A percentile compares a stretch with the other conserved stretches of the same genome.
These are phyloP conservation scores for Hymenoscyphus fraxineus DNA, from an alignment of 2,329 filamentous ascomycete genomes.

Conservation along the genomic window DNA sequence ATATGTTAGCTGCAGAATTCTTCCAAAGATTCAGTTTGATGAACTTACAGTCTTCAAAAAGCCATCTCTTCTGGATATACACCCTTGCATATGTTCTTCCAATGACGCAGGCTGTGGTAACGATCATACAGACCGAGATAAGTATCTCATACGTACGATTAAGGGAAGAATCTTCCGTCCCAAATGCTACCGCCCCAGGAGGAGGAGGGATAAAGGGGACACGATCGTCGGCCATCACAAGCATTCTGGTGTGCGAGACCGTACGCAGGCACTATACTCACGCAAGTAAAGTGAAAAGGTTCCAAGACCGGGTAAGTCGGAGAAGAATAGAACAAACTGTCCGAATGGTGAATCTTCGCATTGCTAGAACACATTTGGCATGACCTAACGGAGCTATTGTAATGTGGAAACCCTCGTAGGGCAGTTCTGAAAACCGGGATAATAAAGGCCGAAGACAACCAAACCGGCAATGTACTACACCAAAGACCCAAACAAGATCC, in stretches of 20 bases:
- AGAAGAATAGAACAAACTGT: too few relatives aligned
- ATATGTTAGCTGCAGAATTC: not conserved
- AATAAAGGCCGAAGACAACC: not conserved
- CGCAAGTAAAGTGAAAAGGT: too few relatives aligned
- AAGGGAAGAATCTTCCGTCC: not conserved
- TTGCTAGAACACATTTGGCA: not conserved
- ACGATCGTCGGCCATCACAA: not conserved
- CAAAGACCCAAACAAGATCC: not conserved
- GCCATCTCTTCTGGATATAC: not conserved
- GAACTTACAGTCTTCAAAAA: not conserved
- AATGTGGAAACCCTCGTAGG: not conserved
- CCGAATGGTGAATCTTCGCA: too few relatives aligned
- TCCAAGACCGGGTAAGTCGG: too few relatives aligned
- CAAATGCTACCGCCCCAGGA: not conserved
- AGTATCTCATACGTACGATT: not conserved
- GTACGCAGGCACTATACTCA: not conserved
- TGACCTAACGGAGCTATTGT: not conserved
- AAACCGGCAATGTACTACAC: not conserved
- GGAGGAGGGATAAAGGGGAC: not conserved
- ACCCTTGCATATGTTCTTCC: not conserved
- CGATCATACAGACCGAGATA: not conserved
- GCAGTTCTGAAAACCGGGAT: not conserved
- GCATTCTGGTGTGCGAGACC: not conserved
- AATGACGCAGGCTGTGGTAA: not conserved
- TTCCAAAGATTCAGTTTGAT: not conserved